Base-by-base conservation (phyloP, 192 early-diverging fungal species). In the Coemansia asiatica region DNA sequence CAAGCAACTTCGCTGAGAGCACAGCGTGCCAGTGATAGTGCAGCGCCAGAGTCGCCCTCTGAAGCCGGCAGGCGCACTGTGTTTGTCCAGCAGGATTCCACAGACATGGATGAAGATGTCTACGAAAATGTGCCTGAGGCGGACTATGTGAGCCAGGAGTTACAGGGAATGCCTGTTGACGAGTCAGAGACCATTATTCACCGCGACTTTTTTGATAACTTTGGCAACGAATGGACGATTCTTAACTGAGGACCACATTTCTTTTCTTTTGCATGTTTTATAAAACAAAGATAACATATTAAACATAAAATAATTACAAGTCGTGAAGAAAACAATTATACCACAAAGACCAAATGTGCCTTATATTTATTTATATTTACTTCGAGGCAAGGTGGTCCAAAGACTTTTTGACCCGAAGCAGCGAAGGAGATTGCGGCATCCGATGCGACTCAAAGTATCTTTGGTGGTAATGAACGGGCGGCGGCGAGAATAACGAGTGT, bases 31-130 rank as follows among this genome's bases (percentile, higher is more conserved):
- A 46, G 10, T 21, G 74, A 77, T 63, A 77, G 75, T 40, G 75
- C 75, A 16, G 75, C 65, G 12, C 75, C 75, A 4, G 75, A 78
- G 60, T 78, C 75, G 53, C 75, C 75, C 15, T 44, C 40, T 5
- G 40, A 44, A 16, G 10, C 8, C 40, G 15, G 40, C 15, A 16
- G 40, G 2, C 40, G 40, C 15, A 5, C 3, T 16, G 8, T 16
- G 40, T 16, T 16, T 44, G 40, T 16, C 15, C 15, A 44, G 15
- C 8, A 3, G 12, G 40, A 44, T 16, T 16, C 8, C 40, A 44
- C 6, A 2, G 40, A 44, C 15, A 44, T 12, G 10, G 40, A 44
- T 2, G 40, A 44, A 12, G 10, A 44, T 12, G 40, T 5, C 10
- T 44, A 44, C 40, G 15, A 44, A 5, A 16, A 44, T 16, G 10